phyloP scores from a whole-genome alignment of 2,329 filamentous ascomycete species.

The Monosporascus sp. region DNA sequence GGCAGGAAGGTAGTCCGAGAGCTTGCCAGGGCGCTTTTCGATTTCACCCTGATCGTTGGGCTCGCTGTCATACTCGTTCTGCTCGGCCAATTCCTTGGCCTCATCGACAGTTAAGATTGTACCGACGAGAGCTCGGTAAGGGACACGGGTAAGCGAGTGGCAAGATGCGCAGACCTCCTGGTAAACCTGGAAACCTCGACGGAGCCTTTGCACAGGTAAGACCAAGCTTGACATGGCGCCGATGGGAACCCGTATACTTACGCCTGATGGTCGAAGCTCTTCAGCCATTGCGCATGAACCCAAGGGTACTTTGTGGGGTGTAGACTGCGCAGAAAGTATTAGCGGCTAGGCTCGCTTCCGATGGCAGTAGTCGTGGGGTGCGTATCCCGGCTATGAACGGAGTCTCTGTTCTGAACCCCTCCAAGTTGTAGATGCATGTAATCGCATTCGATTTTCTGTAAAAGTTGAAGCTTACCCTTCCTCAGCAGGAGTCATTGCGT shows the following conservation, averaged over 20 bases:
- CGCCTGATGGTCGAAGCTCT: conserved; percentile 96
- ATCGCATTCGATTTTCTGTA: neutral
- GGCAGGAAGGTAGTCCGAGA: conserved; percentile 90
- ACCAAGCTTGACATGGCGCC: conserved; percentile 8
- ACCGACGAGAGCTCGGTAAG: conserved; percentile 89
- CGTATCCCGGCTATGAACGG: neutral
- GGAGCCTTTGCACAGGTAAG: conserved; percentile 69
- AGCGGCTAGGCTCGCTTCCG: conserved; percentile 10
- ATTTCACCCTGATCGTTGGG: conserved; percentile 98
- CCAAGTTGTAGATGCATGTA: neutral
- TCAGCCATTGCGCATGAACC: conserved; percentile 87
- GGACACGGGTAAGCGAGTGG: conserved; percentile 92
- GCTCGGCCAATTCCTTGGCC: conserved; percentile 94
- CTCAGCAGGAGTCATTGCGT: conserved; percentile 89
- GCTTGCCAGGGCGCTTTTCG: conserved; percentile 96
- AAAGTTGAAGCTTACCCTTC: conserved; percentile 76
- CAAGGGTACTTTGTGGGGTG: conserved; percentile 91
- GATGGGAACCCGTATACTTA: conserved; percentile 47
- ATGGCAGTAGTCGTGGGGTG: conserved; percentile 1
- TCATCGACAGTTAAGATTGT: conserved; percentile 92
- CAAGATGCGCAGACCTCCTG: conserved; percentile 96
- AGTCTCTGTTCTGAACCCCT: conserved; percentile 9
- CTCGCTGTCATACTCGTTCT: conserved; percentile 97
- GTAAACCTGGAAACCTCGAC: conserved; percentile 99
- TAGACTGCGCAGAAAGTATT: conserved; percentile 53